phyloP scores from a whole-genome alignment of 1,139 yeast species.

The Taphrina communis region DNA sequence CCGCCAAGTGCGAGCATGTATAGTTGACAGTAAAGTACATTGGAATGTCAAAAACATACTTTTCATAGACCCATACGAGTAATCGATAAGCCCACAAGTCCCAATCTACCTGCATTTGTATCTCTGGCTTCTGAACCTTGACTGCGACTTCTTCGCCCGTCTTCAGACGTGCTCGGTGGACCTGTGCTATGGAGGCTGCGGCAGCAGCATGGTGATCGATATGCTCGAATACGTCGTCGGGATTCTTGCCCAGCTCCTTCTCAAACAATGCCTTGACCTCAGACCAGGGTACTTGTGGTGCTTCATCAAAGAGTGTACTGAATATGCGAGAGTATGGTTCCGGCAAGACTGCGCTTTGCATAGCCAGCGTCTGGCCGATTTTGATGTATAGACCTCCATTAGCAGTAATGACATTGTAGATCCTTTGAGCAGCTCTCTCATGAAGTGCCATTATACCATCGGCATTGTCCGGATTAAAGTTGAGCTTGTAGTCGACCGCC shows the following conservation, averaged over 20 bases:
- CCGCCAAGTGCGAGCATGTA: conserved; percentile 62
- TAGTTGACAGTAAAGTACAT: conserved; percentile 63
- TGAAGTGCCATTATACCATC: conserved; percentile 62
- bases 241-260: conserved; percentile 56
- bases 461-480: conserved; percentile 53
- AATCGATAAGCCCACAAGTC: conserved; percentile 65
- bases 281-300: conserved; percentile 71
- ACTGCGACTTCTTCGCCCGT: conserved; percentile 68
- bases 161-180: conserved; percentile 62
- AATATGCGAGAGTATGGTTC: conserved; percentile 63
- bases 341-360: conserved; percentile 73
- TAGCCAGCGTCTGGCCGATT: conserved; percentile 75
- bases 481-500: conserved; percentile 65
- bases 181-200: conserved; percentile 77
- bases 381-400: conserved; percentile 79
- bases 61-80: conserved; percentile 62
- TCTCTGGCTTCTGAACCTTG: conserved; percentile 70
- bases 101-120: conserved; percentile 62
- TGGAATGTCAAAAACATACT: conserved; percentile 66
- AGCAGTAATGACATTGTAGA: conserved; percentile 59
- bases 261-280: conserved; percentile 58
- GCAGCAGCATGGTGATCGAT: conserved; percentile 66
- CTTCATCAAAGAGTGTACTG: conserved; percentile 67
- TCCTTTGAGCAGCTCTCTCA: conserved; percentile 62
- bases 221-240: conserved; percentile 56